Evolutionary conservation across 2,329 filamentous ascomycete species (phyloP), one percentile per base, ranked within the genome.

Genomic region (Alternaria angustiovoidea): DNA sequence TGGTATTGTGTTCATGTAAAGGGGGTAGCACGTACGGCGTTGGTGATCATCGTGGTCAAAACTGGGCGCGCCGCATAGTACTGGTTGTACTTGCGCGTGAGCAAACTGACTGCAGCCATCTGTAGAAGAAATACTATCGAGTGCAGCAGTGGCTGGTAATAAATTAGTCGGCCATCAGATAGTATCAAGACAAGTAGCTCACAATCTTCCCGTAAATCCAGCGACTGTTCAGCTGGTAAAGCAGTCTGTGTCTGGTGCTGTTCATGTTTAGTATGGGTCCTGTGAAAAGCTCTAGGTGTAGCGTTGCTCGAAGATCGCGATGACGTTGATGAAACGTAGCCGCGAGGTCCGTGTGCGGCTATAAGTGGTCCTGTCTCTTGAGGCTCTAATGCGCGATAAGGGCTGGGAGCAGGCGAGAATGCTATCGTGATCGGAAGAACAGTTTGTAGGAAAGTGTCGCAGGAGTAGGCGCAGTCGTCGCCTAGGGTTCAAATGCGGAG

Each of bases 21-120:
- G 26, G 24, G 39, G 39, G n/a, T 51, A 55, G 67, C 54, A 77
- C 86, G 75, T 87, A 91, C 90, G 68, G 95, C 92, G 82, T 99
- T 99, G 78, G 94, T 97, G 76, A 97, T 92, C 94, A 99, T 99
- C 81, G 96, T 99, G 64, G 95, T 99, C 73, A 99, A 87, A 42
- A 99, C 92, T 91, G 76, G 95, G 75, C 92, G 91, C 75, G 93
- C 89, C 68, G 92, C 90, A 86, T 98, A 99, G 83, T 96, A 97
- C 68, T 88, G 86, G 81, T 97, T 97, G 85, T 96, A 99, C 76
- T 93, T 92, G 71, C 92, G 87, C 46, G 90, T 89, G 56, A 99
- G 83, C 67, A 95, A 87, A 68, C 90, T 91, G 64, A 94, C 87
- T 78, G 96, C 89, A 59, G 88, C 89, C 88, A 98, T 92, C 81